Percentiles rank a stretch among this genome's conserved stretches.
These are phyloP conservation scores for Arctostaphylos glauca DNA, from an alignment of 148 eudicot species.

Conservation along the genomic window DNA sequence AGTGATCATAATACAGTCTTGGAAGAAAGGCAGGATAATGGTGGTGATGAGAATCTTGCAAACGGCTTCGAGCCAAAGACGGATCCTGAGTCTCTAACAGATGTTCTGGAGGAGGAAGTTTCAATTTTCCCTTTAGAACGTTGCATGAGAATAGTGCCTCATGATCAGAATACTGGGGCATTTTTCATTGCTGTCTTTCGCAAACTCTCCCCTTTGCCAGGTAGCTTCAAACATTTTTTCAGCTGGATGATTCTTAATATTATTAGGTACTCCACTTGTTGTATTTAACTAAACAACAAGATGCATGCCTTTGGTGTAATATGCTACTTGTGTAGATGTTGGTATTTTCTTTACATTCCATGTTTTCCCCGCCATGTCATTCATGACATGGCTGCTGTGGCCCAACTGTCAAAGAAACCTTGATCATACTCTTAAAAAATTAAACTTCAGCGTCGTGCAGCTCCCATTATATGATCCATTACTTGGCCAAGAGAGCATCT, in stretches of 20 bases:
- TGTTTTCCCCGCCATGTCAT: not conserved
- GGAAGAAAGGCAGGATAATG: slow-evolving; percentile 29
- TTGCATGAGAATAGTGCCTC: slow-evolving; percentile 97
- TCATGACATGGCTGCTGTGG: not conserved
- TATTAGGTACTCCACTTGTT: not conserved
- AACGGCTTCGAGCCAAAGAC: slow-evolving; percentile 20
- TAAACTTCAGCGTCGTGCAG: no score
- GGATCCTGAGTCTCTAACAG: slow-evolving; percentile 28
- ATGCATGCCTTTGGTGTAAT: slow-evolving; percentile 1
- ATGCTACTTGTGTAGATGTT: not conserved
- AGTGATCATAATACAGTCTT: slow-evolving; percentile 22
- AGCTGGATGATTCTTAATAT: not conserved
- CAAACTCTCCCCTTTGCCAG: slow-evolving; percentile 72
- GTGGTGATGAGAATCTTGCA: slow-evolving; percentile 23
- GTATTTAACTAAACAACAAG: not conserved
- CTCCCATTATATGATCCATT: no score
- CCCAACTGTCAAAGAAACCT: no score
- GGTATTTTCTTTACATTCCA: not conserved
- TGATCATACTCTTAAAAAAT: no score
- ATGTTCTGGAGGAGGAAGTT: slow-evolving; percentile 46
- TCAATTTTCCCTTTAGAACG: slow-evolving; percentile 82
- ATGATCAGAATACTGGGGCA: slow-evolving; percentile 96
- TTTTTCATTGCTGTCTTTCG: slow-evolving; percentile 90
- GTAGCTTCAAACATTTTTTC: slow-evolving; percentile 35
- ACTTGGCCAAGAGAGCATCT: no score